Evolutionary conservation across 2,329 filamentous ascomycete genomes (phyloP), one percentile per base, ranked within the genome.

Genomic region (Albifimbria verrucaria): DNA sequence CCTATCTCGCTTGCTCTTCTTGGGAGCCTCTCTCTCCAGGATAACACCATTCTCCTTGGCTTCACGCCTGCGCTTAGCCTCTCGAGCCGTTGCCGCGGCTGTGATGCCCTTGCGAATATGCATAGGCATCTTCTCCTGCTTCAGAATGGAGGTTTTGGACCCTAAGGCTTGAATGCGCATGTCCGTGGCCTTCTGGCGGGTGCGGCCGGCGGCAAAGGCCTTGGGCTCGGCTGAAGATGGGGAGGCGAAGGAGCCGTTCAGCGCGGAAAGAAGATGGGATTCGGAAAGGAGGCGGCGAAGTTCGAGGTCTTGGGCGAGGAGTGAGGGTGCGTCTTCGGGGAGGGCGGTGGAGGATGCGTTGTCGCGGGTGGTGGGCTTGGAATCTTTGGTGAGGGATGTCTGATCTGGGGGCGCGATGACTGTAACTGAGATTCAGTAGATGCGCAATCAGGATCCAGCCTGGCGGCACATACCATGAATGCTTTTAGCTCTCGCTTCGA

Each of bases 41-140:
- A 97, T 85, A 61, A 97, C 86, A 6, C 93, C 94, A 62, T 93
- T 96, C 77, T 97, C 93, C 65, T 80, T 84, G 2, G 94, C 94
- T 68, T 96, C 90, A 41, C 77, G 78, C 36, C 93, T 78, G 49
- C 93, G 76, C 74, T 81, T 88, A 12, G 80, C 74, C 68, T 97
- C 92, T 54, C 82, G 83, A 24, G 77, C 71, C 2, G 69, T 76
- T 21, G 82, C 82, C 50, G 92, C 90, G 1, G 81, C 80, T 17
- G 76, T 75, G 55, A 97, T 97, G n/a, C 93, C 92, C 72, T 89
- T 91, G 54, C 92, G 83, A 66, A 93, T 87, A 42, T 85, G 75
- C 80, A 96, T 89, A 18, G 94, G 93, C 91, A 97, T 96, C 62
- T 88, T 92, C 54, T 87, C 81, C 72, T 96, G 92, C 52, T 79